Conservation (phyloP, 257 asterid genomes). For the Thymus quinquecostatus region DNA sequence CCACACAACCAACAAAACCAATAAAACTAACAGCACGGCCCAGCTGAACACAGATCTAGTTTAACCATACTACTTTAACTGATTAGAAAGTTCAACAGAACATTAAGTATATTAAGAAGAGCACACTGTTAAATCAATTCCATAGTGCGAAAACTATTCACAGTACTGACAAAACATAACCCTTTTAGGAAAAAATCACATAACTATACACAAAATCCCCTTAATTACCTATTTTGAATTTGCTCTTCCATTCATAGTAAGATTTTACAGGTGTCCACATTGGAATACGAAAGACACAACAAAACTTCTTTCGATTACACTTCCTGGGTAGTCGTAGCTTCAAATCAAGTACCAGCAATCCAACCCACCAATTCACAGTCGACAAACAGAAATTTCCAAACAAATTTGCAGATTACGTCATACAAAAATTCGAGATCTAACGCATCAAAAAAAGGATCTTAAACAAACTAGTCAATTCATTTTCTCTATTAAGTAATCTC, state of each 20-base stretch:
- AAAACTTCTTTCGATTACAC: not conserved
- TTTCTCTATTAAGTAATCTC: conserved; percentile 14
- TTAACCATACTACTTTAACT: not conserved
- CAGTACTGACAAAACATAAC: not conserved
- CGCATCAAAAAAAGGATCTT: not conserved
- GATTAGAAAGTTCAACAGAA: not conserved
- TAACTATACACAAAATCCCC: not conserved
- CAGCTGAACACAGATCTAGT: not conserved
- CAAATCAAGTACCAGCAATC: not conserved
- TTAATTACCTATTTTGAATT: not conserved
- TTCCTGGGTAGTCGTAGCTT: conserved; percentile 9
- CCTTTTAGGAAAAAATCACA: not conserved
- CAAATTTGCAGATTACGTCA: conserved; percentile 27
- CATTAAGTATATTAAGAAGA: not conserved
- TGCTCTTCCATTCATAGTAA: not conserved
- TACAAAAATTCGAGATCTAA: conserved; percentile 17
- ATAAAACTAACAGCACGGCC: conserved; percentile 19
- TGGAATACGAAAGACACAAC: not conserved
- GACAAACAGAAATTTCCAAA: not conserved
- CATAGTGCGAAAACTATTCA: not conserved
- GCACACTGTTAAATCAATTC: conserved; percentile 2
- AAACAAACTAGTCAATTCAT: conserved; percentile 11
- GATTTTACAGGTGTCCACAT: not conserved
- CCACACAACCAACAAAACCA: not conserved
- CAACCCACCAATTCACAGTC: conserved; percentile 6